These are phyloP conservation scores for Sphagnum tenellum DNA, from an alignment of 225 moss, liverwort and hornwort genomes.

Conservation along the genomic window DNA sequence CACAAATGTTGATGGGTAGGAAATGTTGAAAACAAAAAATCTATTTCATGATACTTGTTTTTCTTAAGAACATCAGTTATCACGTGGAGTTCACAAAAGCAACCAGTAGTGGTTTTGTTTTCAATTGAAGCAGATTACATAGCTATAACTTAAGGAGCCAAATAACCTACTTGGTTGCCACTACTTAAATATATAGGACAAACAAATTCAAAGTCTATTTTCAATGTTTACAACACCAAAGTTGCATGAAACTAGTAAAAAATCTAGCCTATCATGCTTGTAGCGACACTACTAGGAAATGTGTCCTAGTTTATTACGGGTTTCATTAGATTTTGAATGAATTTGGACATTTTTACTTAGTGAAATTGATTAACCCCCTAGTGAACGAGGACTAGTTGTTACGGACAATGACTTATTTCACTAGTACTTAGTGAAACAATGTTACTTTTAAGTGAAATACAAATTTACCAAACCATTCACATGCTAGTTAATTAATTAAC, in stretches of 20 bases:
- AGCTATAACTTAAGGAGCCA: not conserved
- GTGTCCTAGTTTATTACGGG: too few relatives aligned
- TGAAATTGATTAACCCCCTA: too few relatives aligned
- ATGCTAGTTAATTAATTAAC: too few relatives aligned
- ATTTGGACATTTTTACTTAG: too few relatives aligned
- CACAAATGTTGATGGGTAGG: conserved; percentile 7
- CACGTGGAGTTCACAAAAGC: not conserved
- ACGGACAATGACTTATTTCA: too few relatives aligned
- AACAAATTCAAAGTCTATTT: too few relatives aligned
- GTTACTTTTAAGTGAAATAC: too few relatives aligned
- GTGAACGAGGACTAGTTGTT: too few relatives aligned
- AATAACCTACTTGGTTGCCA: not conserved
- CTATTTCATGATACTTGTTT: not conserved
- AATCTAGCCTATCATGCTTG: conserved; percentile 3
- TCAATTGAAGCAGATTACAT: not conserved
- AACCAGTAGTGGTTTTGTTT: not conserved
- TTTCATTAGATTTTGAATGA: too few relatives aligned
- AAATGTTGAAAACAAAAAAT: not conserved
- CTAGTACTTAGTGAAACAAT: too few relatives aligned
- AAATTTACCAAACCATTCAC: too few relatives aligned
- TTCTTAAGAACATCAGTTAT: not conserved
- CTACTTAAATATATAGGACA: not conserved
- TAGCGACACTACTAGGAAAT: too few relatives aligned
- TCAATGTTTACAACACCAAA: not conserved
- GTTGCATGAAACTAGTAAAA: conserved; percentile 1